Base-by-base conservation (phyloP, 352 stramenopile genomes). In the Plasmopara muralis region DNA sequence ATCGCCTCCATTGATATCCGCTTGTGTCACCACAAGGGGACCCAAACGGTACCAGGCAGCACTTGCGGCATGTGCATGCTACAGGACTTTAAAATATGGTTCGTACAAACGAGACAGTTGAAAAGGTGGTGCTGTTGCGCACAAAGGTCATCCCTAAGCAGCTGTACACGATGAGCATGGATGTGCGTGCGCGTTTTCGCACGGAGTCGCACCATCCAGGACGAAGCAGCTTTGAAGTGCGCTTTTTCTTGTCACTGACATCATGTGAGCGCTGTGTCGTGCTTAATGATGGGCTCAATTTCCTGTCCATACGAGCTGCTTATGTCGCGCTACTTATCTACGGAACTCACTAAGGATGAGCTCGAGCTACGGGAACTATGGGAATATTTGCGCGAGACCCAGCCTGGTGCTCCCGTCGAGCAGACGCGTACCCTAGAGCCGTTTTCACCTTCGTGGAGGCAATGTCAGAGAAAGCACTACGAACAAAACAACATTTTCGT, bases 21-120 rank as follows among this genome's bases (percentile, higher is more conserved):
- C 43, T 99, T 96, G 96, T 98, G 94, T 73, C 99, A 99, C 75
- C 99, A 99, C 79, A 98, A 98, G 71, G 97, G 99, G 64, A 98
- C 95, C n/a, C 93, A 98, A 67, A 98, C 98, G 61, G 95, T 99
- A 44, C 77, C 99, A 43, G 97, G 97, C 42, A 93, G 92, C 50
- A 99, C 97, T 5, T 98, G 98, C 60, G 97, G 96, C 43, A 97
- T 99, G 77, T 88, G 97, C 55, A 96, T 99, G 30, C 72, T 99
- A 47, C 97, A 99, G 66, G 97, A 99, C 70, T 99, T 99, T 66
- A 93, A 99, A 69, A 95, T 43, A 93, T 99, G 72, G 96, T 95
- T 28, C 80, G 96, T 20, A 99, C 97, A 9, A 98, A 99, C 50
- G 97, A 99, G 76, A 99, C 97, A 10, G 95, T 99, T 15, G 87